phyloP scores from a whole-genome alignment of 2,329 filamentous ascomycete genomes.

The Dactylellina sp. region DNA sequence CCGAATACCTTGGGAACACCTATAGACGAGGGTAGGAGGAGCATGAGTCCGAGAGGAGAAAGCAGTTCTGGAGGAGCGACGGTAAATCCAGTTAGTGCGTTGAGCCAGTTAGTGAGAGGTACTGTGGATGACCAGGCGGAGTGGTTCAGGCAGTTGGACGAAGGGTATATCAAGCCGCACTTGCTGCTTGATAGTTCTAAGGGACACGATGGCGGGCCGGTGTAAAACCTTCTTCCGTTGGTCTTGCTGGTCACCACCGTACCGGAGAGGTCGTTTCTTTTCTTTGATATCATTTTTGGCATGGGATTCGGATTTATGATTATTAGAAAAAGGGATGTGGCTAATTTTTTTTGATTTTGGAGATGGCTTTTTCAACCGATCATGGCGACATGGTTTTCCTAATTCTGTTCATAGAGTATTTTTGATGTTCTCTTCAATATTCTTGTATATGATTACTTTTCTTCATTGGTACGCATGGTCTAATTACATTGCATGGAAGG shows the following conservation, averaged over 20 bases:
- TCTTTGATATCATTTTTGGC: conserved; percentile 4
- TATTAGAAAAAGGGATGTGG: neutral
- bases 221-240: conserved; percentile 4
- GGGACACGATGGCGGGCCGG: conserved; percentile 64
- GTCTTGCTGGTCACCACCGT: conserved; percentile 6
- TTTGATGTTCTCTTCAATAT: neutral
- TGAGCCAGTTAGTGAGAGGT: conserved; percentile 66
- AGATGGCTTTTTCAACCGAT: neutral
- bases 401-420: conserved; percentile 1
- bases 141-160: conserved; percentile 91
- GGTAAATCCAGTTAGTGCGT: conserved; percentile 59
- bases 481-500: too few relatives aligned
- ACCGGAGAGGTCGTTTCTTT: neutral
- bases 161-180: conserved; percentile 94
- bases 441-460: conserved; percentile 18
- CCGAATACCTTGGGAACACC: conserved; percentile 41
- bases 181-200: conserved; percentile 75
- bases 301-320: neutral
- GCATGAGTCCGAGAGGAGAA: conserved; percentile 64
- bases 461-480: neutral
- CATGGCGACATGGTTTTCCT: conserved; percentile 25
- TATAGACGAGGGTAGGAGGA: conserved; percentile 63
- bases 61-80: conserved; percentile 50
- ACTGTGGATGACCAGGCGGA: conserved; percentile 87
- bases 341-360: neutral